Evolutionary conservation across 345 rosid genomes (phyloP).

Genomic region (Gossypium arboreum): DNA sequence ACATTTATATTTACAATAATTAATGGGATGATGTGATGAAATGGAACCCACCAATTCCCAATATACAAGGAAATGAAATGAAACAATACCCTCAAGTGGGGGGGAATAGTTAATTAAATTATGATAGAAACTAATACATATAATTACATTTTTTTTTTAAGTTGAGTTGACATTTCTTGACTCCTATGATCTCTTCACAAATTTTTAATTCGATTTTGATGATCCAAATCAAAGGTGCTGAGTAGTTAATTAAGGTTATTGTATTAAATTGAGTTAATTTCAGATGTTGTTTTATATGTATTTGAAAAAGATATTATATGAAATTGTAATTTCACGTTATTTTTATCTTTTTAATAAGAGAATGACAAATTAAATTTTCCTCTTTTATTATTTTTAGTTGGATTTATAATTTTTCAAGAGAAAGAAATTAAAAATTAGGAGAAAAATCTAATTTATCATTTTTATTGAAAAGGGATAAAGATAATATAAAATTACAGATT

Average conservation of each 20-base stretch:
- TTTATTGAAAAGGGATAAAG: no score
- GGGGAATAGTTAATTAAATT: neutral
- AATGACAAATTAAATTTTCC: fast-evolving
- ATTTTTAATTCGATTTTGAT: no score
- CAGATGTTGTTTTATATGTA: no score
- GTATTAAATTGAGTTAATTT: no score
- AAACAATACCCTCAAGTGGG: neutral
- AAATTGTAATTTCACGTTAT: fast-evolving
- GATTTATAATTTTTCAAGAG: no score
- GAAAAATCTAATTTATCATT: no score
- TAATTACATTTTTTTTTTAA: neutral
- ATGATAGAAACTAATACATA: neutral
- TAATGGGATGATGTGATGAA: neutral
- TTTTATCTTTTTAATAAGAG: fast-evolving
- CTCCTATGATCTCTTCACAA: no score
- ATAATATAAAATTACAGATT: fast-evolving
- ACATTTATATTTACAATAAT: neutral
- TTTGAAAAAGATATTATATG: no score
- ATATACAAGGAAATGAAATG: constrained; percentile 17
- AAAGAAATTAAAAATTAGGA: no score
- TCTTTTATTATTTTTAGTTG: no score
- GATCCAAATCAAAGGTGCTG: no score
- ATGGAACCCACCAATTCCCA: constrained; percentile 42
- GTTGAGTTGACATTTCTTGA: neutral
- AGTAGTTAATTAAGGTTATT: no score